Evolutionary conservation across 1,284 basidiomycete species (phyloP).

Genomic region (Cutaneotrichosporon cyanovorans): DNA sequence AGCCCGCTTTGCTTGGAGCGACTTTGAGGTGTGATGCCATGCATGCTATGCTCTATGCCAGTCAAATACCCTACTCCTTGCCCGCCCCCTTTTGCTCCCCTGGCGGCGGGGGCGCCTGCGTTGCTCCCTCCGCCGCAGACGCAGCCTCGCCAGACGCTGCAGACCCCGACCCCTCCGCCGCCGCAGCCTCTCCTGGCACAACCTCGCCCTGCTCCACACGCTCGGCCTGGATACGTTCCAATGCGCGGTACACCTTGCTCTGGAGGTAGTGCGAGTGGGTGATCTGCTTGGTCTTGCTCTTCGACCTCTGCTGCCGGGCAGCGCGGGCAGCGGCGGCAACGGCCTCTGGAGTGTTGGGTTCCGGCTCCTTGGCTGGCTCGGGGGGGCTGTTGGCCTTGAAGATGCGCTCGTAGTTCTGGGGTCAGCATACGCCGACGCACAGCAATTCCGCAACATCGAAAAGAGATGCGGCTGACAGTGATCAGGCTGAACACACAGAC

Average conservation of each 20-base stretch:
- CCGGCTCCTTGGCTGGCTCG: conserved; percentile 50
- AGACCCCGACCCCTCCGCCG: conserved; percentile 14
- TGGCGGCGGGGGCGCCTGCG: not conserved
- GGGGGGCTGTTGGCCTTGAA: conserved; percentile 77
- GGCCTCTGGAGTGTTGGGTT: conserved; percentile 44
- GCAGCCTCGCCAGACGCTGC: conserved; percentile 15
- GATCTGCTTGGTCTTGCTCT: conserved; percentile 33
- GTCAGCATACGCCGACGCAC: no score
- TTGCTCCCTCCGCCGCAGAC: conserved; percentile 6
- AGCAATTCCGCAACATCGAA: no score
- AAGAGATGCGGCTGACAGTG: no score
- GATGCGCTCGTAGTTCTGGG: conserved; percentile 82
- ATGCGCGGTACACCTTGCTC: conserved; percentile 89
- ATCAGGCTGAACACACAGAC: no score
- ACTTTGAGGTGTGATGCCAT: not conserved
- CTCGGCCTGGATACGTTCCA: conserved; percentile 66
- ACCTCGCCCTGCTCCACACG: conserved; percentile 16
- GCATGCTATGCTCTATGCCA: not conserved
- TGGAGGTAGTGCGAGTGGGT: conserved; percentile 82
- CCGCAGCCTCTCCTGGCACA: conserved; percentile 8
- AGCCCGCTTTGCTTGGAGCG: no score
- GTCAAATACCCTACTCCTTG: not conserved
- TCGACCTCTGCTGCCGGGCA: conserved; percentile 12
- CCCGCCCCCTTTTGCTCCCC: not conserved
- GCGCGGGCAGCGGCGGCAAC: conserved; percentile 7